Base-by-base conservation (phyloP, 2,329 filamentous ascomycete genomes). In the Aspergillus brunneoviolaceus region DNA sequence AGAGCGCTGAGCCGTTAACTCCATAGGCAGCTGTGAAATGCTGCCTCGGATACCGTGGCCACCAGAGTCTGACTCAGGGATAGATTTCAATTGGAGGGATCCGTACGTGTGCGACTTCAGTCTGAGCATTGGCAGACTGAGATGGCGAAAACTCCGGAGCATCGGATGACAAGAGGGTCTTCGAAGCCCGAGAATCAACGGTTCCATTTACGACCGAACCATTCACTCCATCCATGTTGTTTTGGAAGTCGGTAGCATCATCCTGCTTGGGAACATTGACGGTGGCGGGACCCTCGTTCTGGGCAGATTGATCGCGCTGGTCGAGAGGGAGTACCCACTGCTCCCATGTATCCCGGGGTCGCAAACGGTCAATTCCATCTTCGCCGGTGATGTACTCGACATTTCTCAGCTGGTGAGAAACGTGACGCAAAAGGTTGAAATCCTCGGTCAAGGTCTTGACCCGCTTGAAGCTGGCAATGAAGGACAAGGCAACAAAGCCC, bases 381-480 rank as follows among this genome's bases (percentile, higher is more conserved):
- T 90, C 85, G 47, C 90, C 89, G 35, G 87, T 77, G 51, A 89
- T 83, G 69, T 91, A 88, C 67, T 98, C 92, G 60, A 96, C 84
- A 45, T 83, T 84, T 10, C 82, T 82, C 0, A 91, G 91, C 63
- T 89, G 84, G 59, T 89, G 85, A 71, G 90, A 93, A 14, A 89
- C 91, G 58, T 85, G 82, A 62, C 90, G 90, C 61, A 98, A 80
- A 58, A 93, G 76, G 45, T 91, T 87, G 59, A 88, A 79, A 60
- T 96, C 88, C 54, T 85, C 85, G 0, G 89, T 89, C 31, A 96
- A 78, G 29, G 84, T 80, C 75, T 88, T 88, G 72, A 96, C 89
- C 60, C 95, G 89, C 76, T 91, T 92, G 82, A 99, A 99, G n/a
- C 83, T 84, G 23, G 89, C 85, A 67, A 99, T 89, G 60, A 96